Base-by-base conservation (phyloP, 176 grass and related monocot species). In the Zoysia pacifica region DNA sequence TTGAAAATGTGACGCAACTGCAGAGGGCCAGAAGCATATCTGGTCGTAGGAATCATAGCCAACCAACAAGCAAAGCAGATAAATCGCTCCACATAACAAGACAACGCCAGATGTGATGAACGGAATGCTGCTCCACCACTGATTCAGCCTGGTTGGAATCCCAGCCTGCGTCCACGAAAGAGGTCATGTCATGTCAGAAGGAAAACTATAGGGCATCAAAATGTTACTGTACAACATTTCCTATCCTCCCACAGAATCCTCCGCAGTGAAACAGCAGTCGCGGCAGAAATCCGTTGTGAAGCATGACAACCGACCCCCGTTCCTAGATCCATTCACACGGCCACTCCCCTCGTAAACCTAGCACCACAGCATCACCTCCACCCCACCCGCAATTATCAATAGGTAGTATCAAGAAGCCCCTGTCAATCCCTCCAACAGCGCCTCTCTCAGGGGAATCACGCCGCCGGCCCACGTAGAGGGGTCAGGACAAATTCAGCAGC, bases 21-120 rank as follows among this genome's bases (percentile, higher is more conserved):
- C 76, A 78, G 87, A 90, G 80, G 94, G 94, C 73, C 86, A 90
- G 91, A 97, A 97, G 87, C 94, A 97, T 80, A 94, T 92, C 80
- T 94, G 76, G 7, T 2, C 44, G 13, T 88, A 97, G 70, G 94
- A 88, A 84, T 94, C 94, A 84, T 97, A 97, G 54, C 94, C 94
- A 84, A 86, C 73, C 77, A 97, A 83, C 78, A 97, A 83, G 85
- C 94, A 97, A 7, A 62, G 76, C 69, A 97, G 50, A 76, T 97
- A 97, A 67, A 97, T 97, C 0, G 74, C 76, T 45, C 85, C 76
- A 42, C 94, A 97, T 75, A 91, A 45, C 67, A 97, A 55, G 69
- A 90, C 64, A 76, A 94, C 82, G 54, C 94, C 85, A 6, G 94
- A 94, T 38, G 91, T 97, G 75, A 97, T 63, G 70, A 97, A 97